These are phyloP conservation scores for Curvularia hawaiiensis DNA, from an alignment of 2,329 filamentous ascomycete genomes.

Conservation along the genomic window DNA sequence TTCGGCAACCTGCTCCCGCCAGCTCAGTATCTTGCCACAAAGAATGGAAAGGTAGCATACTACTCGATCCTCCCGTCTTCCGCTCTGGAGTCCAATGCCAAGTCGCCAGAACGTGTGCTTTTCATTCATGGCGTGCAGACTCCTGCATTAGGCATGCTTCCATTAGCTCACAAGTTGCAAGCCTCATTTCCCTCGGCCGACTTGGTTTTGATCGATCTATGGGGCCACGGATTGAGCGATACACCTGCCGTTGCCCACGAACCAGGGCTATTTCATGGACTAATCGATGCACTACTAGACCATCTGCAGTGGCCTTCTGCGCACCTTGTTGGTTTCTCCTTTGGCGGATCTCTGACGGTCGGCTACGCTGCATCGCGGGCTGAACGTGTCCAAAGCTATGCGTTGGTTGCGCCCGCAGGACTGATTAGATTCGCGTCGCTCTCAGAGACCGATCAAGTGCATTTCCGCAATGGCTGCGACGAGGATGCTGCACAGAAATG, in stretches of 20 bases:
- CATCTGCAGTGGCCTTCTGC: conserved; percentile 50
- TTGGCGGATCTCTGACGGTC: conserved; percentile 52
- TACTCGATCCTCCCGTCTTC: conserved; percentile 46
- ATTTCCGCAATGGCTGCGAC: conserved; percentile 34
- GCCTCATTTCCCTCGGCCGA: conserved; percentile 45
- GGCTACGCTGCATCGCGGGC: conserved; percentile 47
- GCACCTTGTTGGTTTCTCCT: conserved; percentile 58
- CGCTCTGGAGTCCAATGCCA: conserved; percentile 39
- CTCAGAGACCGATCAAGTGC: conserved; percentile 24
- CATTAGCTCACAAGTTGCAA: conserved; percentile 49
- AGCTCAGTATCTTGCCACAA: conserved; percentile 43
- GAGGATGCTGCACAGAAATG: conserved; percentile 44
- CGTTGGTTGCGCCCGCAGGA: conserved; percentile 57
- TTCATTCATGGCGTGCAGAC: conserved; percentile 60
- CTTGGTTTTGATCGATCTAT: conserved; percentile 56
- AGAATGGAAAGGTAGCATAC: conserved; percentile 49
- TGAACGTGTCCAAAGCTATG: conserved; percentile 42
- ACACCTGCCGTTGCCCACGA: conserved; percentile 54
- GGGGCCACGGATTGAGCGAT: conserved; percentile 60
- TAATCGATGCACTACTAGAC: conserved; percentile 50
- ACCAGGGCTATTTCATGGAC: conserved; percentile 50
- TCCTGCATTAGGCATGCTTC: conserved; percentile 55
- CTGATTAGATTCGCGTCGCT: conserved; percentile 43
- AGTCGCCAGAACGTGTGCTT: conserved; percentile 41
- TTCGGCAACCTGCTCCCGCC: conserved; percentile 51